phyloP scores from a whole-genome alignment of 257 asterid species.

The Striga asiatica region DNA sequence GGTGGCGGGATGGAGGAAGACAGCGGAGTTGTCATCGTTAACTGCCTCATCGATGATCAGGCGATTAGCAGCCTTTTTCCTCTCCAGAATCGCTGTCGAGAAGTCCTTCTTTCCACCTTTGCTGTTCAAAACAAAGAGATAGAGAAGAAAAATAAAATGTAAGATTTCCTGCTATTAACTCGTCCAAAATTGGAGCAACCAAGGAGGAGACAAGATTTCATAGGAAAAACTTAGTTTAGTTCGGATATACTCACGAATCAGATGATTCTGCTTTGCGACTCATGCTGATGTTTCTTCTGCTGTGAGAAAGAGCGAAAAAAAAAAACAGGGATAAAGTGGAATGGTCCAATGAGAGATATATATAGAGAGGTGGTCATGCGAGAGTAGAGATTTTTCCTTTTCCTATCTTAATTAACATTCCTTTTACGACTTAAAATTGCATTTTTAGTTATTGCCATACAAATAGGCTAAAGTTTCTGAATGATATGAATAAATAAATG shows the following conservation, averaged over 20 bases:
- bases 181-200: neutral
- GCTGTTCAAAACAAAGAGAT: slow-evolving; percentile 25
- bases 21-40: slow-evolving; percentile 77
- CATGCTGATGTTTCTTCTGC: slow-evolving; percentile 28
- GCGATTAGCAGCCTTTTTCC: slow-evolving; percentile 71
- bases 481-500: too few species aligned
- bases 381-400: too few species aligned
- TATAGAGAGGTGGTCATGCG: too few species aligned
- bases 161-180: slow-evolving; percentile 6
- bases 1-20: slow-evolving; percentile 57
- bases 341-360: too few species aligned
- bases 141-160: too few species aligned
- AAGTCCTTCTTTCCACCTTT: slow-evolving; percentile 57
- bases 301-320: neutral
- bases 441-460: too few species aligned
- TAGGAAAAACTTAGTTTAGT: neutral
- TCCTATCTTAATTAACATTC: too few species aligned
- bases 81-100: slow-evolving; percentile 76
- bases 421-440: too few species aligned
- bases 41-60: slow-evolving; percentile 79
- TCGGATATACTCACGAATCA: slow-evolving; percentile 43
- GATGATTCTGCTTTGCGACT: slow-evolving; percentile 61
- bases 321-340: neutral
- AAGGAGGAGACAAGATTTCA: neutral
- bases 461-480: too few species aligned